A percentile compares a stretch with the other conserved stretches of the same genome.
Evolutionary conservation across 2,329 filamentous ascomycete species (phyloP).

Genomic region (Orbilia quercus): DNA sequence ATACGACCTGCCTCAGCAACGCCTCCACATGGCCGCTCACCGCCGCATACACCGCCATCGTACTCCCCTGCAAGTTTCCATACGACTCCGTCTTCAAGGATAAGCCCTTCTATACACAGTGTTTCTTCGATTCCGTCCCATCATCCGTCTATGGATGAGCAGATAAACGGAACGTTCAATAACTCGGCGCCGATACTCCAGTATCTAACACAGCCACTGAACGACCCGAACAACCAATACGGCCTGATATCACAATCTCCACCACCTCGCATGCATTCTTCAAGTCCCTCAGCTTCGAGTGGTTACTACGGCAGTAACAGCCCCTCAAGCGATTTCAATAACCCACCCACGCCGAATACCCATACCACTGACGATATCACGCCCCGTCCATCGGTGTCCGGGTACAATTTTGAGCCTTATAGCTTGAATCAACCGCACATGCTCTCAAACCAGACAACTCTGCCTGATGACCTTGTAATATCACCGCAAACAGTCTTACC

Average conservation of each 20-base stretch:
- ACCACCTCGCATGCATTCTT: constrained; percentile 52
- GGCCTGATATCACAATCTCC: constrained; percentile 52
- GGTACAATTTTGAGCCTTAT: constrained; percentile 48
- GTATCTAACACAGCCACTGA: constrained; percentile 49
- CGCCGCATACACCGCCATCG: constrained; percentile 52
- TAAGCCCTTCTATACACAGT: constrained; percentile 39
- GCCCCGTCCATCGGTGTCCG: constrained; percentile 40
- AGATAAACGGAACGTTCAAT: constrained; percentile 51
- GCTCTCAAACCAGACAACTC: constrained; percentile 26
- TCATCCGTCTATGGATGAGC: constrained; percentile 52
- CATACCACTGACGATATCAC: constrained; percentile 52
- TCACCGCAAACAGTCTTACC: constrained; percentile 47
- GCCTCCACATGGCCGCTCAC: constrained; percentile 47
- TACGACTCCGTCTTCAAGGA: constrained; percentile 49
- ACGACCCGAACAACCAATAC: constrained; percentile 41
- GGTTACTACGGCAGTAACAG: constrained; percentile 56
- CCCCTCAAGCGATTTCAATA: constrained; percentile 53
- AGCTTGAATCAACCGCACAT: constrained; percentile 31
- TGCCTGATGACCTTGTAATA: constrained; percentile 48
- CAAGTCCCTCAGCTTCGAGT: constrained; percentile 51
- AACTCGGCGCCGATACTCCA: constrained; percentile 42
- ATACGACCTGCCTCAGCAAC: constrained; percentile 44
- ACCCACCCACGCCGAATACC: constrained; percentile 45
- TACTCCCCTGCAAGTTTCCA: constrained; percentile 53
- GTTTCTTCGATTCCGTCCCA: constrained; percentile 47